Percentiles rank a stretch among this genome's conserved stretches.
Evolutionary conservation across 805 yeast genomes (phyloP).

Genomic region (Zygosaccharomyces lentus): DNA sequence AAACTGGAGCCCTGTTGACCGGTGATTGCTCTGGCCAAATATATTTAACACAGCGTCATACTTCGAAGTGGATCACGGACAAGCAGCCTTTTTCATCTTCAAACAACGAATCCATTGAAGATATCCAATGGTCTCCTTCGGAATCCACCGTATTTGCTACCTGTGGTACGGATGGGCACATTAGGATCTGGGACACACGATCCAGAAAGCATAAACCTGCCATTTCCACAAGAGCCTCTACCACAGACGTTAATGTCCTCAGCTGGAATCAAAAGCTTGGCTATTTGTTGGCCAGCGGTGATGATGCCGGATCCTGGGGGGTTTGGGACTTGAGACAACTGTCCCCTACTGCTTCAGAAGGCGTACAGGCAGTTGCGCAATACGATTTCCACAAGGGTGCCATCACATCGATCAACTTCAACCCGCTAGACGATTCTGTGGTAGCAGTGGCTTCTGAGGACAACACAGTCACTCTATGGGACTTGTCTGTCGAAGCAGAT

Average conservation of each 20-base stretch:
- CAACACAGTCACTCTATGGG: conserved; percentile 96
- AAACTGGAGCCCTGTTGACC: conserved; percentile 74
- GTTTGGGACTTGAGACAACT: conserved; percentile 95
- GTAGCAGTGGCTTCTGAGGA: conserved; percentile 96
- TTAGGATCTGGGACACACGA: conserved; percentile 96
- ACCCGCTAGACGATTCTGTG: conserved; percentile 92
- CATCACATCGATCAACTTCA: conserved; percentile 88
- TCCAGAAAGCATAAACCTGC: conserved; percentile 91
- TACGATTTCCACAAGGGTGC: conserved; percentile 94
- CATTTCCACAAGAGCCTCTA: conserved; percentile 72
- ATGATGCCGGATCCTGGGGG: conserved; percentile 96
- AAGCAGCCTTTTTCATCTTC: conserved; percentile 62
- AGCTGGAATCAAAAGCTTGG: conserved; percentile 90
- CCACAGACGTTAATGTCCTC: conserved; percentile 85
- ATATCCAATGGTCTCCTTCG: conserved; percentile 91
- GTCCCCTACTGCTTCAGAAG: conserved; percentile 44
- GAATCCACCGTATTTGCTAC: conserved; percentile 95
- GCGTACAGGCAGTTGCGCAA: conserved; percentile 78
- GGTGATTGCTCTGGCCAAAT: conserved; percentile 89
- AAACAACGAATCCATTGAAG: conserved; percentile 82
- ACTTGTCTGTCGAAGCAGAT: conserved; percentile 96
- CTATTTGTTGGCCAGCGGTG: conserved; percentile 89
- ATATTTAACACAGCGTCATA: conserved; percentile 69
- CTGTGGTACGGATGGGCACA: conserved; percentile 81
- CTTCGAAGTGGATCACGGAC: conserved; percentile 81